Conservation (phyloP, 192 early-diverging fungal genomes). For the Backusella parvicylindrica region DNA sequence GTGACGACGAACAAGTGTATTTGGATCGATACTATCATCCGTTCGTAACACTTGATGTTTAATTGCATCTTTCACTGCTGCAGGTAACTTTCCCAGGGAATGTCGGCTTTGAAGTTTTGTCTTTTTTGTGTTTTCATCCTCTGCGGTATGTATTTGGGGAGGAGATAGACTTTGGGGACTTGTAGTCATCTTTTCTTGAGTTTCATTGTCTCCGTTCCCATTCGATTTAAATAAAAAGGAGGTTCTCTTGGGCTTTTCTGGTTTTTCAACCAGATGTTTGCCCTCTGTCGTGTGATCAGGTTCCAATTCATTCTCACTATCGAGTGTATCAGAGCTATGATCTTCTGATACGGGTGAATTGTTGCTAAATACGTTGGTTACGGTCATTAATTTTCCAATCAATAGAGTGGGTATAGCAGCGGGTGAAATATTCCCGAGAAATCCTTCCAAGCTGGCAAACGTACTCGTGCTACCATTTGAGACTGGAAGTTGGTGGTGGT, state of each 20-base stretch:
- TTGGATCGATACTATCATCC: not conserved
- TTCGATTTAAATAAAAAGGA: not conserved
- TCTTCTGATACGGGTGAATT: not conserved
- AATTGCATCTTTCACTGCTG: slow-evolving; percentile 6
- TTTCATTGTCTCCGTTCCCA: not conserved
- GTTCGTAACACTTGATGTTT: not conserved
- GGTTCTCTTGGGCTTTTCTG: not conserved
- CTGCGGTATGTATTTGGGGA: not conserved
- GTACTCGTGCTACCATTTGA: not conserved
- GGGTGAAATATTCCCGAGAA: slow-evolving; percentile 16
- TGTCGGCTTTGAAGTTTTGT: not conserved
- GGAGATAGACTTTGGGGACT: not conserved
- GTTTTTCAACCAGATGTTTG: not conserved
- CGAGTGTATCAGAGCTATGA: not conserved
- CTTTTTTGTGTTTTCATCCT: not conserved
- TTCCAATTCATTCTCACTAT: not conserved
- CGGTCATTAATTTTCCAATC: slow-evolving; percentile 7
- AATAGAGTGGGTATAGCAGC: slow-evolving; percentile 16
- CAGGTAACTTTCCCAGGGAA: slow-evolving; percentile 7
- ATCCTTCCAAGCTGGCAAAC: not conserved
- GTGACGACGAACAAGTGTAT: not conserved
- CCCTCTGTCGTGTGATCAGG: not conserved
- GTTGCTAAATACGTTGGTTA: not conserved
- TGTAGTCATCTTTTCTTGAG: not conserved
- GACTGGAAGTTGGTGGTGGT: slow-evolving; percentile 10